Percentiles rank a stretch among this genome's conserved stretches.
These are phyloP conservation scores for Cymbomonas tetramitiformis DNA, from an alignment of 139 green algal species.

Conservation along the genomic window DNA sequence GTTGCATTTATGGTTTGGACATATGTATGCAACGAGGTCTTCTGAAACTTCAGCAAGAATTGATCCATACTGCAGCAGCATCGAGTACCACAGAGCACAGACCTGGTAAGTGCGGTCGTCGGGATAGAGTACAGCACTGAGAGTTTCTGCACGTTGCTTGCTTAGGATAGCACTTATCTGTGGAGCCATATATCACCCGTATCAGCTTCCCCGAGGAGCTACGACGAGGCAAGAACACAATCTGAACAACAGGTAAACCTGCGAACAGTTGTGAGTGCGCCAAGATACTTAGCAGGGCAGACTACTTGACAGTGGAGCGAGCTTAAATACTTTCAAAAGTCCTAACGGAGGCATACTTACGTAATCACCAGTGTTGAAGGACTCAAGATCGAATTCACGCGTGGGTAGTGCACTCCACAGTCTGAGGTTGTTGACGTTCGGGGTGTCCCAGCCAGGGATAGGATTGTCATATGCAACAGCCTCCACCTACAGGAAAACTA, in stretches of 20 bases:
- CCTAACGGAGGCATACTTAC: too few species aligned
- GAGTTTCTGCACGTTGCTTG: slow-evolving; percentile 70
- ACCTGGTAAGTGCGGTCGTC: slow-evolving; percentile 81
- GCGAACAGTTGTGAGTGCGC: too few species aligned
- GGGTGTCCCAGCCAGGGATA: slow-evolving; percentile 83
- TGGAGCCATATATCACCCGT: too few species aligned
- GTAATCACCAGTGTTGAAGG: slow-evolving; percentile 75
- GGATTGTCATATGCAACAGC: slow-evolving; percentile 74
- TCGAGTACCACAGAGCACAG: too few species aligned
- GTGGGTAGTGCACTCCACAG: slow-evolving; percentile 82
- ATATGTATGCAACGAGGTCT: too few species aligned
- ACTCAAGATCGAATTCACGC: slow-evolving; percentile 81
- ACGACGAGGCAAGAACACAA: background rate
- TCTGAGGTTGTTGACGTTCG: slow-evolving; percentile 84
- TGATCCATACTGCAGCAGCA: too few species aligned
- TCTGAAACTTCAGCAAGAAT: too few species aligned
- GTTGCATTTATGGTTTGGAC: too few species aligned
- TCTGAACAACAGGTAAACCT: too few species aligned
- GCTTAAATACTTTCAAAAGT: slow-evolving; percentile 11
- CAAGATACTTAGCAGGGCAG: too few species aligned
- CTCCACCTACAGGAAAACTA: too few species aligned
- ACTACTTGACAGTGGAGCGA: too few species aligned
- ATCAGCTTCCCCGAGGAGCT: slow-evolving; percentile 30
- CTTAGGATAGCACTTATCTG: slow-evolving; percentile 65
- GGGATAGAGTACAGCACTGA: slow-evolving; percentile 92